Evolutionary conservation across 2,329 filamentous ascomycete species (phyloP), one percentile per base, ranked within the genome.

Genomic region (Coniochaeta ligniaria): DNA sequence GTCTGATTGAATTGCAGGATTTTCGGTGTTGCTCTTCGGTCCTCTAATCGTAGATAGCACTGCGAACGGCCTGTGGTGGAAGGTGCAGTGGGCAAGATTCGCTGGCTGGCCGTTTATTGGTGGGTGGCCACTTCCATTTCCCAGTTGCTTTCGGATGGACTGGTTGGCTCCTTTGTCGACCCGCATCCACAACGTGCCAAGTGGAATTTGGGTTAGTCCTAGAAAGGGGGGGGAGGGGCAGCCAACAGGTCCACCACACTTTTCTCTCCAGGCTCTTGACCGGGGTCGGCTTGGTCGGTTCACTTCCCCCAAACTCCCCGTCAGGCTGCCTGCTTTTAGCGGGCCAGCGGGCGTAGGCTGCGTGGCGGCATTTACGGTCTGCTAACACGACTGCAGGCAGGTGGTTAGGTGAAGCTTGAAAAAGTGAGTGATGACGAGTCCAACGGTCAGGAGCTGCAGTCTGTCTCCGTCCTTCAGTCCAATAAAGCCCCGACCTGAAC

Each of bases 1-100:
- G 47, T 52, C 22, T 58, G 36, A 58, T 58, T 57, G 54, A 57
- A 28, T 52, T 58, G 56, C 56, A 58, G 38, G 56, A 45, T 58
- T 58, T 58, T 58, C 54, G 28, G 33, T 38, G 54, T 38, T 38
- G 54, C n/a, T 38, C 14, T 12, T 57, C 26, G 54, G 20, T 14
- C 11, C 47, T 52, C 47, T 52, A 52, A 52, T 52, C 47, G 47
- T 22, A 52, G 47, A 52, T 52, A 52, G 47, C 47, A 52, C 43
- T 47, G 43, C 43, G 43, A 47, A 28, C 47, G 47, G 22, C 22
- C 47, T 28, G 24, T 52, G 47, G 47, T 52, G 47, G 47, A 52
- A 52, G 47, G 47, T 52, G 47, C 47, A 52, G 47, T 52, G 47
- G 47, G 47, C 24, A 52, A 52, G 24, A 22, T 7, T 47, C 5